Conservation (phyloP, 1,284 basidiomycete genomes). For the Naganishia sp. region DNA sequence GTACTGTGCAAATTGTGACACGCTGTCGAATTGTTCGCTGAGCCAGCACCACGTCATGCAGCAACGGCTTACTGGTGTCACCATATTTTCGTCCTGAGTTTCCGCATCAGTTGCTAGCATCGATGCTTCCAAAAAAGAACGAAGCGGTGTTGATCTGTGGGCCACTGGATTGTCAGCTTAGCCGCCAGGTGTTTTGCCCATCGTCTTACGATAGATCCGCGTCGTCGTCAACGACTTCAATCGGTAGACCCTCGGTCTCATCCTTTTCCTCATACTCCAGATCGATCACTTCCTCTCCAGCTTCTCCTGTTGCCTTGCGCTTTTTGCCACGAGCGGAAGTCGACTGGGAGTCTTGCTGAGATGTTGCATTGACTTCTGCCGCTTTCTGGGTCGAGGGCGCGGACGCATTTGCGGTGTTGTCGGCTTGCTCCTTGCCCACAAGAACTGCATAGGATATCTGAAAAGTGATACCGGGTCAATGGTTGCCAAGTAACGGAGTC, state of each 20-base stretch:
- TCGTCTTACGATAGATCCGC: slow-evolving; percentile 15
- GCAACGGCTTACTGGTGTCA: slow-evolving; percentile 58
- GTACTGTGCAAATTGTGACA: slow-evolving; percentile 84
- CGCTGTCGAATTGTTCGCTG: slow-evolving; percentile 56
- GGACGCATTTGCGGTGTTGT: background rate
- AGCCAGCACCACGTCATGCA: background rate
- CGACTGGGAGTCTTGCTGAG: background rate
- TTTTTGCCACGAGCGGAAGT: slow-evolving; percentile 11
- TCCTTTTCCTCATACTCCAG: slow-evolving; percentile 22
- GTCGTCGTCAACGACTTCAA: slow-evolving; percentile 8
- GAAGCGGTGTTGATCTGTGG: slow-evolving; percentile 65
- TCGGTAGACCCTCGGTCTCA: background rate
- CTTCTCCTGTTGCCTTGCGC: slow-evolving; percentile 28
- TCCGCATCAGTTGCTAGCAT: slow-evolving; percentile 82
- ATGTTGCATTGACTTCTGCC: background rate
- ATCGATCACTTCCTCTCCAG: slow-evolving; percentile 7
- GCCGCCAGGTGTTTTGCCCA: too few species aligned
- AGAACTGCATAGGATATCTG: slow-evolving; percentile 52
- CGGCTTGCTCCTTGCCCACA: slow-evolving; percentile 45
- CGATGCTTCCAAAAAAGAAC: slow-evolving; percentile 78
- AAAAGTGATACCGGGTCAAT: background rate
- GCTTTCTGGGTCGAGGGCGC: background rate
- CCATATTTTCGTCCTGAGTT: slow-evolving; percentile 62
- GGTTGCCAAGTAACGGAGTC: background rate
- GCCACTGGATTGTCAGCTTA: background rate